A percentile compares a stretch with the other conserved stretches of the same genome.
Conservation (phyloP, 148 eudicot species). For the Rhododendron williamsianum region DNA sequence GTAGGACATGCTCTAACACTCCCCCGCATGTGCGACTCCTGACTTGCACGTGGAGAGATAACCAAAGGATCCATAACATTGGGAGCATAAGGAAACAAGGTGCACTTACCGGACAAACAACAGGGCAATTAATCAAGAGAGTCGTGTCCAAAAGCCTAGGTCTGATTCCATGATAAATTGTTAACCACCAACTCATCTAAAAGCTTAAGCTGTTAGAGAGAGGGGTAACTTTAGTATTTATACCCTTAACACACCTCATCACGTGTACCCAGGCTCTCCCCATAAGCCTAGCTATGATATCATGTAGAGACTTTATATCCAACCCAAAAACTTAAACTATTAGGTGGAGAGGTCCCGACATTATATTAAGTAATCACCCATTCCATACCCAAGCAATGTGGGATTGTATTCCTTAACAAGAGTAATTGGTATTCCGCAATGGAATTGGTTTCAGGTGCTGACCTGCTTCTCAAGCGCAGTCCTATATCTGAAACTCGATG, state of each 20-base stretch:
- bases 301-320: neutral
- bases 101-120: neutral
- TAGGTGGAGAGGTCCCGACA: neutral
- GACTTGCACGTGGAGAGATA: neutral
- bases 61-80: neutral
- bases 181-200: neutral
- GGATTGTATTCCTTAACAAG: neutral
- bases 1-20: neutral
- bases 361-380: neutral
- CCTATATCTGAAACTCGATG: slow-evolving; percentile 75
- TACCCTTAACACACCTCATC: neutral
- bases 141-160: neutral
- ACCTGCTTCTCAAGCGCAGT: slow-evolving; percentile 96
- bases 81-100: neutral
- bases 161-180: neutral
- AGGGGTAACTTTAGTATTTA: neutral
- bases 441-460: slow-evolving; percentile 9
- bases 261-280: neutral
- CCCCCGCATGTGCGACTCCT: neutral
- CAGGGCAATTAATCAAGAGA: neutral
- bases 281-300: neutral
- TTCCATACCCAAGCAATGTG: neutral
- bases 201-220: neutral
- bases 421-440: neutral
- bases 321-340: neutral